Evolutionary conservation across 176 grass and related monocot genomes (phyloP).

Genomic region (Poa annua): DNA sequence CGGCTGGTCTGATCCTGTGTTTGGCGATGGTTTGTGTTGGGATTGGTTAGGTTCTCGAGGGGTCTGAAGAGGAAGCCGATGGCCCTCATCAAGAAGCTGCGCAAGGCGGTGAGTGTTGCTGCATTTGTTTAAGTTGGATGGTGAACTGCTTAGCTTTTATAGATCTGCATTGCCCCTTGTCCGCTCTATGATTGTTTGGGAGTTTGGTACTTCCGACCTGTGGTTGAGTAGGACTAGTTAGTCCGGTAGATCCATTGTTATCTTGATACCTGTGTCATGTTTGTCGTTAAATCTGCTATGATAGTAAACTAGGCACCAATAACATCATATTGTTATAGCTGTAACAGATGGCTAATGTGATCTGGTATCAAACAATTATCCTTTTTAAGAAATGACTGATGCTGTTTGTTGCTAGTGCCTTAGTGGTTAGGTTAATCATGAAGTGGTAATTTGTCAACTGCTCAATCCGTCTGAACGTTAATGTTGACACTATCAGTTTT

Average conservation of each 20-base stretch:
- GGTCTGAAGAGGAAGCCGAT: slow-evolving; percentile 98
- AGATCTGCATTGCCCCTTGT: background rate
- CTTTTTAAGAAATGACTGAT: no score
- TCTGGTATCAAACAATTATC: background rate
- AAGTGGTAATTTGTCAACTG: background rate
- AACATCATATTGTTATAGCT: background rate
- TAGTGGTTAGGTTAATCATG: background rate
- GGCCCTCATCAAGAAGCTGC: slow-evolving; percentile 94
- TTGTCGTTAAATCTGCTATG: background rate
- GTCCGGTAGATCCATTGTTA: background rate
- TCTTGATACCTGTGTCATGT: background rate
- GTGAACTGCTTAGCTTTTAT: background rate
- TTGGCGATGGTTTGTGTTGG: background rate
- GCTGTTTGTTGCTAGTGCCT: background rate
- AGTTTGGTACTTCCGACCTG: background rate
- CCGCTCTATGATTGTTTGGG: accelerated
- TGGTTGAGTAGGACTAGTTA: background rate
- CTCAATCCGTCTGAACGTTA: background rate
- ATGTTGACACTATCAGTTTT: no score
- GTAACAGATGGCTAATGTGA: background rate
- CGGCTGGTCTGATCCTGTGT: background rate
- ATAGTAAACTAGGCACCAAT: background rate
- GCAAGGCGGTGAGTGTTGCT: slow-evolving; percentile 78
- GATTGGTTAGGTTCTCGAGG: slow-evolving; percentile 72
- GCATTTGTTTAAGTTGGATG: background rate